Evolutionary conservation across 2,329 filamentous ascomycete species (phyloP).

Genomic region (Metarhizium album): DNA sequence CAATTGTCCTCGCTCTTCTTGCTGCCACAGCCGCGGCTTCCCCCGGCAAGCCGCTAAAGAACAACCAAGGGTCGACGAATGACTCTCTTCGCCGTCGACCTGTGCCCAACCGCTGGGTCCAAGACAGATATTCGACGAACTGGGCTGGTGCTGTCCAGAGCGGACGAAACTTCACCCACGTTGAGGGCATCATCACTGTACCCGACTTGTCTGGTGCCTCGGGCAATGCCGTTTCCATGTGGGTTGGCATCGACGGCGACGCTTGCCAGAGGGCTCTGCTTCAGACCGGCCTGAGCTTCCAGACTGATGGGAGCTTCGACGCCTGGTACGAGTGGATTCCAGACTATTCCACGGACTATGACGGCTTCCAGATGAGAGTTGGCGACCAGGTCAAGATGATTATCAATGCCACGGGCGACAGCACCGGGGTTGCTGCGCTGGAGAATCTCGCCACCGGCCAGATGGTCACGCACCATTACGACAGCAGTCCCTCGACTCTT

Average conservation of each 20-base stretch:
- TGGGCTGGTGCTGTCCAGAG: conserved; percentile 16
- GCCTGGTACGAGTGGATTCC: conserved; percentile 39
- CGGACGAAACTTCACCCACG: conserved; percentile 16
- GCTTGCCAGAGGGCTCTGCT: conserved; percentile 29
- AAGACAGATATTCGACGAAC: conserved; percentile 12
- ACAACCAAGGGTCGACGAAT: neutral
- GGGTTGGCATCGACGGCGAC: conserved; percentile 39
- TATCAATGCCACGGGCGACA: conserved; percentile 16
- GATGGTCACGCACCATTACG: conserved; percentile 40
- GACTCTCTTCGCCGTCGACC: conserved; percentile 7
- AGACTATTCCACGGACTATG: conserved; percentile 29
- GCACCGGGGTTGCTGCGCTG: conserved; percentile 16
- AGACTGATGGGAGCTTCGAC: conserved; percentile 24
- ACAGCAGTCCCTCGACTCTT: conserved; percentile 29
- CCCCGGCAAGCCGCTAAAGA: neutral
- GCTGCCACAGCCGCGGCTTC: conserved; percentile 10
- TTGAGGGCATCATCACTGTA: conserved; percentile 19
- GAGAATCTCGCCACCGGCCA: conserved; percentile 42
- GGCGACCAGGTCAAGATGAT: conserved; percentile 22
- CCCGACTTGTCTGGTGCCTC: conserved; percentile 12
- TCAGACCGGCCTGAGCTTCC: conserved; percentile 32
- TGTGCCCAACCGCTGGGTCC: conserved; percentile 9
- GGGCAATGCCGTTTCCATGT: conserved; percentile 20
- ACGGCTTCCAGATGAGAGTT: conserved; percentile 18
- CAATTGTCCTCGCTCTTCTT: conserved; percentile 8